Evolutionary conservation across 495 filamentous ascomycete species (phyloP), one percentile per base, ranked within the genome.

Genomic region (Aspergillus cristatus): DNA sequence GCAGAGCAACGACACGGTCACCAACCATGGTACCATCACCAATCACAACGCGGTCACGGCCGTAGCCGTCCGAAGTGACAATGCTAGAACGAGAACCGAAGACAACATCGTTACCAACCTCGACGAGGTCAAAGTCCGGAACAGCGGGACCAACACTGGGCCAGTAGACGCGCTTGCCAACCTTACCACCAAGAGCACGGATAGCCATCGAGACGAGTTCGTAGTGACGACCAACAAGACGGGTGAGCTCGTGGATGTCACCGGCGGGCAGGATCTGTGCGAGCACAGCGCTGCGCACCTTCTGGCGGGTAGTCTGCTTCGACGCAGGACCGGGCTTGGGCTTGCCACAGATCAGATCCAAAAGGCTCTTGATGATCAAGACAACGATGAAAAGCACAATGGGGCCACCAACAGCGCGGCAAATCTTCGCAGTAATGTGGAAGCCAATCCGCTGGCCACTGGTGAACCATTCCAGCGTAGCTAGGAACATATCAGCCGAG

Each of bases 101-200:
- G 18, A 72, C 60, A 38, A 71, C 65, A 48, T 71, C 55, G 41
- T 68, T 57, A 3, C 68, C 68, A 36, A 70, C 45, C 14, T 69
- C 59, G n/a, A 70, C 38, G 1, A 70, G 44, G 31, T 67, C 58
- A 29, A 66, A 68, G 20, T 70, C 65, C 12, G 61, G 55, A 13
- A 68, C 55, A 0, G 53, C 45, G 0, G 64, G 68, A 6, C 67
- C 67, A 15, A 58, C 65, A 24, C 64, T 63, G 1, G 67, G 68
- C 68, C 68, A 72, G 46, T 72, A 70, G 15, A 70, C 51, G 11
- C 59, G 57, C 38, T 54, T 52, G 8, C 68, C 68, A 7, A 65
- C 58, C 40, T 58, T 60, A 2, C 54, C 67, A 22, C 65, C 68
- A 8, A 72, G 48, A 14, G 53, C 31, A 11, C 66, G 52, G 7